Evolutionary conservation across 768 basidiomycete species (phyloP).

Genomic region (Lepiota subincarnata): DNA sequence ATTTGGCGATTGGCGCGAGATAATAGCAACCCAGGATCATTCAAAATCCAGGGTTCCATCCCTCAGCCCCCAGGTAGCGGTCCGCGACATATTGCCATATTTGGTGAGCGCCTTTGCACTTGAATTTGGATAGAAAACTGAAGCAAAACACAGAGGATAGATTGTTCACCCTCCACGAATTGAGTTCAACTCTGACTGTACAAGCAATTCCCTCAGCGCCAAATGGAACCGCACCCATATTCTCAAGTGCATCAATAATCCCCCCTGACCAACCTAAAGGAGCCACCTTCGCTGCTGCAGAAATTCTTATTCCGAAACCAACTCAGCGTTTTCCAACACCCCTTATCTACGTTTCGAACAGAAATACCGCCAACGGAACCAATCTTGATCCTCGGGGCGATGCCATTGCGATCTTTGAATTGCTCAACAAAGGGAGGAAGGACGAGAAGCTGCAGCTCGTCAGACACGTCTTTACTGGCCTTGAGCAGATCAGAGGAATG

Average conservation of each 20-base stretch:
- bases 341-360: conserved; percentile 66
- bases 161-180: conserved; percentile 52
- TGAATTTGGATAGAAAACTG: conserved; percentile 19
- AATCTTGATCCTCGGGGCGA: conserved; percentile 47
- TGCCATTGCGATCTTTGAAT: conserved; percentile 53
- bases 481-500: conserved; percentile 63
- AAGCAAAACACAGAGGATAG: conserved; percentile 33
- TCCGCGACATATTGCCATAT: conserved; percentile 42
- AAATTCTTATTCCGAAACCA: conserved; percentile 56
- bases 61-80: conserved; percentile 60
- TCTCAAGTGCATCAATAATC: conserved; percentile 47
- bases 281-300: conserved; percentile 48
- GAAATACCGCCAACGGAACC: conserved; percentile 39
- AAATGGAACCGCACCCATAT: conserved; percentile 45
- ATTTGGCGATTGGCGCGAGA: conserved; percentile 60
- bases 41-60: conserved; percentile 56
- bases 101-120: conserved; percentile 27
- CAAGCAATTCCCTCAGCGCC: conserved; percentile 52
- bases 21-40: conserved; percentile 32
- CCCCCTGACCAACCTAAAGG: conserved; percentile 31
- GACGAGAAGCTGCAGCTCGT: conserved; percentile 25
- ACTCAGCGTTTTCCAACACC: conserved; percentile 42
- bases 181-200: conserved; percentile 52
- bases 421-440: conserved; percentile 24
- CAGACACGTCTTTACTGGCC: conserved; percentile 16